Base-by-base conservation (phyloP, 2,329 filamentous ascomycete species). In the Fusarium protoensiforme region DNA sequence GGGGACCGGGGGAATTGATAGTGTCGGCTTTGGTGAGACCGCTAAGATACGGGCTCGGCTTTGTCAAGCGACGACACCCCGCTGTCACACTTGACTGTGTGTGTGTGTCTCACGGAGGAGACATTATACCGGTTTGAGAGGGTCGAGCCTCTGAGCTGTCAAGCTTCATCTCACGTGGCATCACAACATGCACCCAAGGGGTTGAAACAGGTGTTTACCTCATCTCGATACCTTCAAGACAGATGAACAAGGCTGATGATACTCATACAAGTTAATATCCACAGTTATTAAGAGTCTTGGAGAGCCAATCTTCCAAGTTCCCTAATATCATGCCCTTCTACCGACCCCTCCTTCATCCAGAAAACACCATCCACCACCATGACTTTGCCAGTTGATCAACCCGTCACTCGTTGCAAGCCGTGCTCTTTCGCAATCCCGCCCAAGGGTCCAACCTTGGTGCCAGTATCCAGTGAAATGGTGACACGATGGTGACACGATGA, bases 401-500 rank as follows among this genome's bases (percentile, higher is more conserved):
- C 29, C 35, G 20, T 60, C 35, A 20, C 14, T 9, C 7, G n/a
- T 18, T 36, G 35, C 3, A 57, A 35, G 33, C 27, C 18, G 38
- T 60, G 11, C 38, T 18, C 53, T 51, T 29, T 31, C 16, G 22
- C 16, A 48, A 51, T 51, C 24, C 10, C 16, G 10, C 27, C 27
- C 46, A 31, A 31, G 10, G 7, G 27, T 51, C 18, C 27, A 51
- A 13, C 46, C 46, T 51, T 51, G 27, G 27, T 46, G 22, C 20
- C 29, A 62, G 39, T 8, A 36, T 22, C 69, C 39, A 61, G 57
- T 69, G 57, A 59, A 9, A 61, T 51, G 33, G 69, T 72, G 53
- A 58, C 70, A 72, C 70, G 38, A 60, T 7, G 65, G 69, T 62
- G 53, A 61, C 70, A 72, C 70, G 43, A 46, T 46, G 39, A 72